Base-by-base conservation (phyloP, 1,139 yeast genomes). In the Fermentozyma sake region DNA sequence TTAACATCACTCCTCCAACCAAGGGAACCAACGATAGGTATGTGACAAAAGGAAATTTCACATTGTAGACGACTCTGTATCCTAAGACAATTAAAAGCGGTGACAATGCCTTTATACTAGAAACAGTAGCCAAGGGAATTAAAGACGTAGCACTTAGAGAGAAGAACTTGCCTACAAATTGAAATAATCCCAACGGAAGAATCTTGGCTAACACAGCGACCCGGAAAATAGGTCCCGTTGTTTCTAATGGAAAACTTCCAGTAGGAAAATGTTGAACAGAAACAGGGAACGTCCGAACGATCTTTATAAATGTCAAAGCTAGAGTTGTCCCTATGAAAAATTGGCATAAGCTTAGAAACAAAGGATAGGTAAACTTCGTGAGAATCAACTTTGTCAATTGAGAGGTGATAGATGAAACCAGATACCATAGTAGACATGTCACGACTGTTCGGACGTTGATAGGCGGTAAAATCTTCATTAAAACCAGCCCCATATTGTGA, bases 341-440 rank as follows among this genome's bases (percentile, higher is more conserved):
- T 38, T 71, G 76, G 37, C 60, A 61, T 43, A 65, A 73, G n/a
- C 74, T 66, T 18, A 71, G 52, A 35, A 70, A 68, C 6, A 71
- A 46, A n/a, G 77, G 76, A 41, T 58, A 69, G 4, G 59, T 55
- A 38, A 69, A 65, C 29, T 53, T 52, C n/a, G 53, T 48, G 24
- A 71, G 48, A 5, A 69, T 65, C 12, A 50, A 28, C 33, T 68
- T 70, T 14, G 74, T 69, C 27, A 65, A 46, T 38, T 70, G 76
- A 3, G 76, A 61, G 3, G 76, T 70, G 6, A 66, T 37, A 7
- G 75, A 61, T 20, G 74, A 68, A 12, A 65, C 54, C 21, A 53
- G 41, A 39, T 70, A 71, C 76, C 76, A 71, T 16, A 50, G 29
- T 15, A 62, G 37, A 38, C 76, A 69, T 19, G 57, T 36, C 4